Conservation (phyloP, 2,329 filamentous ascomycete genomes). For the Fusarium neocosmosporiellum region DNA sequence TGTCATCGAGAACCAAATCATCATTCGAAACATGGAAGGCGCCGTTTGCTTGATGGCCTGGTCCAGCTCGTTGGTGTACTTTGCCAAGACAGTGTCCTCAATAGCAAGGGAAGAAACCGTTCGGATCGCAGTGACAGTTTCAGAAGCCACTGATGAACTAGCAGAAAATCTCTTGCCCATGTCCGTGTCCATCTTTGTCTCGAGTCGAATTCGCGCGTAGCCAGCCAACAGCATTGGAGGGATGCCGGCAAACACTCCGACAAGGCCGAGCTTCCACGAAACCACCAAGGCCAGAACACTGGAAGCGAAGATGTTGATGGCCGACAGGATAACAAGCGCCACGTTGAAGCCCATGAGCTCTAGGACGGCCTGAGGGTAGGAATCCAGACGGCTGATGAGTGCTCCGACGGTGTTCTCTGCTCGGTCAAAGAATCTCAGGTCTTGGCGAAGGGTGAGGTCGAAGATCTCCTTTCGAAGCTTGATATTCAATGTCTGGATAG, state of each 20-base stretch:
- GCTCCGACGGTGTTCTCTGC: conserved; percentile 52
- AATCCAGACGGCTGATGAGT: conserved; percentile 48
- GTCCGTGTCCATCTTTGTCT: conserved; percentile 50
- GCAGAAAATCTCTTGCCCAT: conserved; percentile 46
- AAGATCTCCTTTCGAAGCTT: conserved; percentile 15
- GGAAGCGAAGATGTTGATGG: conserved; percentile 50
- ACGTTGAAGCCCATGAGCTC: conserved; percentile 56
- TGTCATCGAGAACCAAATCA: conserved; percentile 49
- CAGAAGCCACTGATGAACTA: conserved; percentile 55
- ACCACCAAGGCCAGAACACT: conserved; percentile 53
- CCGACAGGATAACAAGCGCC: conserved; percentile 48
- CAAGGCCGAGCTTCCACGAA: conserved; percentile 61
- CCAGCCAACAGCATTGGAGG: conserved; percentile 49
- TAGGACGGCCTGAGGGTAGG: conserved; percentile 50
- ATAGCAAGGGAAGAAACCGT: conserved; percentile 55
- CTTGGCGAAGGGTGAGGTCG: conserved; percentile 22
- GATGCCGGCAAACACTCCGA: conserved; percentile 55
- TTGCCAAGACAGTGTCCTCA: conserved; percentile 45
- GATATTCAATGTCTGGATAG: background rate
- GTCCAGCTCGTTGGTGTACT: conserved; percentile 46
- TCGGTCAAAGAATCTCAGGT: conserved; percentile 54
- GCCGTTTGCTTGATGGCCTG: conserved; percentile 36
- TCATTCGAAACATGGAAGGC: conserved; percentile 44
- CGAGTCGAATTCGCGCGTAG: conserved; percentile 50
- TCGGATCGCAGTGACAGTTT: conserved; percentile 51